These are phyloP conservation scores for Ganoderma multipileum DNA, from an alignment of 1,284 basidiomycete genomes.

Conservation along the genomic window DNA sequence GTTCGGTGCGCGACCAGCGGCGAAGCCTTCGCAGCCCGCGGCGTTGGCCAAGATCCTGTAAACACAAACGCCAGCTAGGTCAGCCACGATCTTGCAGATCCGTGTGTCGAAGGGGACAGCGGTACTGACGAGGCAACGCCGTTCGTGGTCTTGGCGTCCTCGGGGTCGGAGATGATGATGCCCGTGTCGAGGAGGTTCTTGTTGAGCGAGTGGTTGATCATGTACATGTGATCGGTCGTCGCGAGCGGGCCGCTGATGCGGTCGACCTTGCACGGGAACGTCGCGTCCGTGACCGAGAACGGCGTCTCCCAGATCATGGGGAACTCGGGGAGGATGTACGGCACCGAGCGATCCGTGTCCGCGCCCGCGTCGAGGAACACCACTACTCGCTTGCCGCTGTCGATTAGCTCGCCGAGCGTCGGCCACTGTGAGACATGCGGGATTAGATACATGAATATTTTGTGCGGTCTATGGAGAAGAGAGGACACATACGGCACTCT, in stretches of 20 bases:
- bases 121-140: conserved; percentile 47
- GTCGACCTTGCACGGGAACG: conserved; percentile 78
- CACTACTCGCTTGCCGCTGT: conserved; percentile 68
- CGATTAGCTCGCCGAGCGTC: conserved; percentile 75
- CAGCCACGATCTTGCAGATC: too few relatives aligned
- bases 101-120: neutral
- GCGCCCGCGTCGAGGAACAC: conserved; percentile 74
- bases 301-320: conserved; percentile 82
- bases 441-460: neutral
- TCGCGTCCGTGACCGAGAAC: conserved; percentile 63
- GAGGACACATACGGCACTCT: conserved; percentile 41
- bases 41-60: conserved; percentile 53
- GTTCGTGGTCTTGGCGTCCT: conserved; percentile 50
- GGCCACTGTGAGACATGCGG: conserved; percentile 61
- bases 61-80: too few relatives aligned
- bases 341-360: conserved; percentile 49
- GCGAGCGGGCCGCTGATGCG: conserved; percentile 60
- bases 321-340: conserved; percentile 73
- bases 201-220: conserved; percentile 67
- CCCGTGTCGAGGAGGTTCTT: conserved; percentile 44
- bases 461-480: neutral
- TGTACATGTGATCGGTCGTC: conserved; percentile 56
- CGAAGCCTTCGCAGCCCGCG: conserved; percentile 50
- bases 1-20: conserved; percentile 52
- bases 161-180: conserved; percentile 49